Evolutionary conservation across 2,329 filamentous ascomycete species (phyloP).

Genomic region (Sporothrix humicola): DNA sequence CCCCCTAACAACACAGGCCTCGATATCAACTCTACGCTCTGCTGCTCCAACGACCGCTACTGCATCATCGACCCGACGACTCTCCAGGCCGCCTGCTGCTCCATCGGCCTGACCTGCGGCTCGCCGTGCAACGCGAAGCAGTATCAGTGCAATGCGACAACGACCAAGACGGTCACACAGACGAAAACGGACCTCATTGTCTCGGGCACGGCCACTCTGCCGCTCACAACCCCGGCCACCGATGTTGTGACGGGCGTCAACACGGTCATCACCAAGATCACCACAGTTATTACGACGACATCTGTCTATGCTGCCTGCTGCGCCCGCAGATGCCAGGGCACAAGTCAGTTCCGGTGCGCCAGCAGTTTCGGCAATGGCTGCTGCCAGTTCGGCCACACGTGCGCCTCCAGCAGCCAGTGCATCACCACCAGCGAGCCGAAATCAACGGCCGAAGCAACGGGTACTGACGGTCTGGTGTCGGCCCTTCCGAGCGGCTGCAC

Average conservation of each 20-base stretch:
- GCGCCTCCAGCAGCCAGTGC: constrained; percentile 48
- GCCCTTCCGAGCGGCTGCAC: constrained; percentile 53
- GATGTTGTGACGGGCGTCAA: constrained; percentile 32
- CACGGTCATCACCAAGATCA: constrained; percentile 38
- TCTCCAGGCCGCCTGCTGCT: constrained; percentile 43
- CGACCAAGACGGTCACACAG: constrained; percentile 41
- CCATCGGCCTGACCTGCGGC: constrained; percentile 43
- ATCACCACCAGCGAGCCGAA: constrained; percentile 39
- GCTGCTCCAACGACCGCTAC: constrained; percentile 42
- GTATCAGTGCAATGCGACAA: constrained; percentile 44
- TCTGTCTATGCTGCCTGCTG: constrained; percentile 48
- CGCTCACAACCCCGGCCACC: constrained; percentile 29
- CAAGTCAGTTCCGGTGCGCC: constrained; percentile 54
- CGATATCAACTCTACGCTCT: constrained; percentile 41
- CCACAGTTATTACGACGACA: constrained; percentile 41
- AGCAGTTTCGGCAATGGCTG: constrained; percentile 54
- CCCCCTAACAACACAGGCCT: constrained; percentile 34
- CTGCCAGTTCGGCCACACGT: constrained; percentile 54
- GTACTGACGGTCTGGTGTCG: constrained; percentile 41
- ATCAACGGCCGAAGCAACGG: not conserved
- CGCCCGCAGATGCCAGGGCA: constrained; percentile 49
- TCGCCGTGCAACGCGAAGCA: constrained; percentile 42
- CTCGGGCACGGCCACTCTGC: not conserved
- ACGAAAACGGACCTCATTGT: not conserved
- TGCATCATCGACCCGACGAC: constrained; percentile 44